Conservation (phyloP, 2,329 filamentous ascomycete species). For the Metarhizium anisopliae region DNA sequence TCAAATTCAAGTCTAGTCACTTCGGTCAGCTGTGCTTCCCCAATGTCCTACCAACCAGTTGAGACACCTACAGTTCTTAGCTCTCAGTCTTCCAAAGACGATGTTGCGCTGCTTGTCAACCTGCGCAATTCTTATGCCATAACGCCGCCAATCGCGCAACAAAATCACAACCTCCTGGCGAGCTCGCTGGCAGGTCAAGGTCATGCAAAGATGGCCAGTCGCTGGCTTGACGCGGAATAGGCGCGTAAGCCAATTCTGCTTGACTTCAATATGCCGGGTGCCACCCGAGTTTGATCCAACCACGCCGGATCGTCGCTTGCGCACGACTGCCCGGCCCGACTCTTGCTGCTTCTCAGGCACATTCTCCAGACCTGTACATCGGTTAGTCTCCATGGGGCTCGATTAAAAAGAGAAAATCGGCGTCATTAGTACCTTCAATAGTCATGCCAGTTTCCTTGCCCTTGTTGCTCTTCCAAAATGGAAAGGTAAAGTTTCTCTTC, state of each 20-base stretch:
- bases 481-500: constrained; percentile 44
- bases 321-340: not conserved
- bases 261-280: constrained; percentile 52
- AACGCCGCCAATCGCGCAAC: constrained; percentile 70
- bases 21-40: constrained; percentile 10
- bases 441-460: constrained; percentile 34
- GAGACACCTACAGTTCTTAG: constrained; percentile 65
- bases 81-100: constrained; percentile 68
- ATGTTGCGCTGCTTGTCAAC: constrained; percentile 72
- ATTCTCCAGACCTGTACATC: not conserved
- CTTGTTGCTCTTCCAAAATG: constrained; percentile 46
- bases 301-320: constrained; percentile 17
- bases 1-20: constrained; percentile 62
- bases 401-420: not conserved
- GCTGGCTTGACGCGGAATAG: constrained; percentile 86
- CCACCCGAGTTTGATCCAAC: constrained; percentile 26
- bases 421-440: constrained; percentile 28
- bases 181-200: constrained; percentile 56
- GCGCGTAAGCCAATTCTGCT: constrained; percentile 80
- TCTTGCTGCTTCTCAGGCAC: constrained; percentile 5
- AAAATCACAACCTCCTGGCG: constrained; percentile 69
- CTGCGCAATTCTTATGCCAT: constrained; percentile 71
- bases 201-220: constrained; percentile 65
- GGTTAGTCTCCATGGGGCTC: constrained; percentile 1
- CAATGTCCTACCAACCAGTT: not conserved